Base-by-base conservation (phyloP, 345 rosid genomes). In the Erucastrum elatum region DNA sequence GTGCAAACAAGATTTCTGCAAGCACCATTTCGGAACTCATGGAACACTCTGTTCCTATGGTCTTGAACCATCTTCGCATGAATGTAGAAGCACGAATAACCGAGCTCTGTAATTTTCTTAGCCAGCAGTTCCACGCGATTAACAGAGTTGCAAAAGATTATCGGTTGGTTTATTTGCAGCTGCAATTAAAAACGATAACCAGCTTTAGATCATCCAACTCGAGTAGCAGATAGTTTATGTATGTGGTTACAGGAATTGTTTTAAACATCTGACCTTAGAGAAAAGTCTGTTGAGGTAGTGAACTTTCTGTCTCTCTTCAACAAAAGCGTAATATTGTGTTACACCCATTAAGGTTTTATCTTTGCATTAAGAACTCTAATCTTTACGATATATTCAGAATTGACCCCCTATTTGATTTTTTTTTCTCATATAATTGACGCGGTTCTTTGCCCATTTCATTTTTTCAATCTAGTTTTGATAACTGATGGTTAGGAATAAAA, bases 51-150 rank as follows among this genome's bases (percentile, higher is more conserved):
- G 78, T 96, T 96, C 77, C 98, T 97, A 84, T 96, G 99, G 82
- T 93, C 98, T 87, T 96, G 99, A 85, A 96, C 87, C 99, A 96
- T 96, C 87, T 96, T 96, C 0, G 99, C 98, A 74, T 96, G 99
- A 60, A 96, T 96, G 76, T 96, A 96, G 80, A 93, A 96, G 77
- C 99, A 96, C 41, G 99, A 96, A 84, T 96, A 96, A 41, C 99
- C 99, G 82, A 93, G 99, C 74, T 96, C 99, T 41, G 99, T 96
- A 72, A 96, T 96, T 89, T 96, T 96, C 93, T 96, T 96, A 77
- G 99, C 99, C 87, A 96, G 76, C 64, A 96, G 80, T 72, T 96
- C 99, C 53, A 96, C 98, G 11, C 99, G 97, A 84, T 93, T 93
- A 66, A 93, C 99, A 27, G 99, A 96, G 79, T 96, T 96, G 88